Base-by-base conservation (phyloP, 2,329 filamentous ascomycete species). In the Colletotrichum chrysophilum region DNA sequence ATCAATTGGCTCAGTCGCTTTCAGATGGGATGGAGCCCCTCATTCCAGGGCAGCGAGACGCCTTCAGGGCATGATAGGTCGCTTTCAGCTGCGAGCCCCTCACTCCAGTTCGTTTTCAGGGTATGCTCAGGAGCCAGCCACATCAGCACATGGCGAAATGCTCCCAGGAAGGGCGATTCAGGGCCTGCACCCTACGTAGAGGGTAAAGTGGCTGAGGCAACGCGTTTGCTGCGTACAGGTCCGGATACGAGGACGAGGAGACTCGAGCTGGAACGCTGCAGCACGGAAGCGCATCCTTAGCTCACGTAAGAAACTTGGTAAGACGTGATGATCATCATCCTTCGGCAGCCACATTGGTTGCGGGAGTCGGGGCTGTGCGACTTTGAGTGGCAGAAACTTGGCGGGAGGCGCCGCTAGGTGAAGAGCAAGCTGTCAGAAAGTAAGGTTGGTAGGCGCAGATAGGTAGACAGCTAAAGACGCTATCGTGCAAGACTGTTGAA, bases 271-370 rank as follows among this genome's bases (percentile, higher is more conserved):
- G 36, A 21, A 38, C 24, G 36, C 36, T 68, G 52, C 13, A 52
- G 43, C 43, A 52, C 43, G 36, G 56, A 72, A 28, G 61, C 43
- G 32, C 34, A 43, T 62, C n/a, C 62, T 62, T 18, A 52, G 62
- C 72, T 72, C 72, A 72, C 72, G 70, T 75, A 73, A 75, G 70
- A 68, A 73, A 73, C 43, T 58, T 64, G 64, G 48, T 36, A 30
- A 56, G 24, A 56, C 36, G 70, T 52, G 26, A 34, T 52, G 26
- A 34, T 28, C 16, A n/a, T 56, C 16, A 68, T 66, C 9, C 9
- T n/a, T 32, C 14, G 13, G 34, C 58, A 74, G 67, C 66, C 65
- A 68, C 43, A 21, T 30, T 52, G 38, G 56, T 43, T 55, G 58
- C 30, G 52, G 16, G 56, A 48, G 48, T 64, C 34, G 58, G 70